These are phyloP conservation scores for Ramularia collo-cygni DNA, from an alignment of 2,329 filamentous ascomycete genomes.

Conservation along the genomic window DNA sequence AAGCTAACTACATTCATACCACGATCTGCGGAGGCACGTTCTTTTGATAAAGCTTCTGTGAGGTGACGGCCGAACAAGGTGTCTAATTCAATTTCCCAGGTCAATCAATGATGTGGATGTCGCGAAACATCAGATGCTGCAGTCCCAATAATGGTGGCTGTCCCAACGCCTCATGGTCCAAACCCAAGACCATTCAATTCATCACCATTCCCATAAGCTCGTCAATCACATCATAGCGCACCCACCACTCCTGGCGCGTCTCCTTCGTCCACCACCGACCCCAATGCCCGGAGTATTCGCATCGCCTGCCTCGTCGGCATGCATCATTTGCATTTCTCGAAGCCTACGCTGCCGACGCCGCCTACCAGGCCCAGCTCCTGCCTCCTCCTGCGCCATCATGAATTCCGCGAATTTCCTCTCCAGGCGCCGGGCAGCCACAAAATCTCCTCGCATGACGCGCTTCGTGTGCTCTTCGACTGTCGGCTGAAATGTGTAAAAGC, in stretches of 20 bases:
- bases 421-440: conserved; percentile 65
- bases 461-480: conserved; percentile 92
- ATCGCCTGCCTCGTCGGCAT: conserved; percentile 69
- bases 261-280: conserved; percentile 36
- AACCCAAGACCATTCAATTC: too few relatives aligned
- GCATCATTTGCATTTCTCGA: conserved; percentile 71
- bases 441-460: conserved; percentile 70
- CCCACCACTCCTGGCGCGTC: conserved; percentile 43
- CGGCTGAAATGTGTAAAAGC: conserved; percentile 92
- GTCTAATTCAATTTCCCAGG: too few relatives aligned
- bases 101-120: too few relatives aligned
- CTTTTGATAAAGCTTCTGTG: too few relatives aligned
- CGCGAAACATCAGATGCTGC: too few relatives aligned
- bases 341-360: conserved; percentile 69
- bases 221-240: conserved; percentile 40
- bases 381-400: conserved; percentile 88
- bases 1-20: too few relatives aligned
- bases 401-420: conserved; percentile 90
- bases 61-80: too few relatives aligned
- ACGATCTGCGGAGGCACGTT: too few relatives aligned
- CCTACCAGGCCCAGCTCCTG: conserved; percentile 60
- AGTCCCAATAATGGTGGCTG: too few relatives aligned
- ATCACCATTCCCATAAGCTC: neutral
- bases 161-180: neutral
- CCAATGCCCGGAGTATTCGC: conserved; percentile 26